Base-by-base conservation (phyloP, 2,329 filamentous ascomycete genomes). In the Oidium heveae region DNA sequence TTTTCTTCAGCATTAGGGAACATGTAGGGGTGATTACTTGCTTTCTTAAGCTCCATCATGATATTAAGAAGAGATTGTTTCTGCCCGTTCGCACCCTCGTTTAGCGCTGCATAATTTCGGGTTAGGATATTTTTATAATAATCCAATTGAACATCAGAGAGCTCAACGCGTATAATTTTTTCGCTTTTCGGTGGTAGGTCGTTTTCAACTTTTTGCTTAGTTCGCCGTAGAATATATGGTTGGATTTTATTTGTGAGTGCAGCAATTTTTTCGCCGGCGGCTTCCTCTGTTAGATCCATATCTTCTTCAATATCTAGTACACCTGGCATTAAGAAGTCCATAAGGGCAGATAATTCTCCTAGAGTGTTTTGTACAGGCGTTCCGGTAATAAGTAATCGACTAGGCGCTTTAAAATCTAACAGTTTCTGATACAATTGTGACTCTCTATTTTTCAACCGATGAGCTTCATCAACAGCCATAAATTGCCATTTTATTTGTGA, bases 1-100 rank as follows among this genome's bases (percentile, higher is more conserved):
- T 84, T 85, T 56, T 94, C 85, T 65, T 98, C 91, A 2, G 87
- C 89, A 58, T 87, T 88, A 2, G 85, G 83, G 62, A 98, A 96
- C 82, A 98, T 93, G 70, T 95, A 94, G 0, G 91, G 89, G 65
- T 98, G 91, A 63, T 98, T 98, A 70, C 89, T 96, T 66, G 91
- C 87, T 68, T 98, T 98, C 72, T 98, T 98, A 63, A 98, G 69
- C 67, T 98, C 91, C 91, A 98, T 98, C 79, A 98, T 95, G 66
- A 98, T 91, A 68, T 98, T 98, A 59, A 98, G 72, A 15, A 98
- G 71, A 0, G 89, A 96, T 60, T 94, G 89, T 68, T 94, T 96
- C 66, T 93, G 86, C 6, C 89, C 91, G 57, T 79, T 86, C 47
- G 82, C 81, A 49, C 87, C 89, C 63, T 94, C 85, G 62, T 93